Percentiles rank a stretch among this genome's conserved stretches.
phyloP scores from a whole-genome alignment of 2,329 filamentous ascomycete species.

The Exophiala calicioides region DNA sequence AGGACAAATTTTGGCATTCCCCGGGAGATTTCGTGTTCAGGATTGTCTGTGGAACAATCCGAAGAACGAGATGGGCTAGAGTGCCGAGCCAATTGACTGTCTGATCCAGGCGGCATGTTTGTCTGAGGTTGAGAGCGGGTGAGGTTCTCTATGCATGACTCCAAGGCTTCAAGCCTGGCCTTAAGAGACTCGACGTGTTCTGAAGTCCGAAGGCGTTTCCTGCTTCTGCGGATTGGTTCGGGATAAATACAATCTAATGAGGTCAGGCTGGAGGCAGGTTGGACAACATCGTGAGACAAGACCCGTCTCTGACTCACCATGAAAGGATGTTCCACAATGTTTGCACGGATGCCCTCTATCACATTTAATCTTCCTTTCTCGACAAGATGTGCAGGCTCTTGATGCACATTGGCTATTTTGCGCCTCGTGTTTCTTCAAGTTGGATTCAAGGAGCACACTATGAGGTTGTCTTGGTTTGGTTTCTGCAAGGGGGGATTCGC shows the following conservation, averaged over 20 bases:
- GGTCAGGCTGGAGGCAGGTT: neutral
- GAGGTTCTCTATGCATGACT: conserved; percentile 4
- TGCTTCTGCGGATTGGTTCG: conserved; percentile 5
- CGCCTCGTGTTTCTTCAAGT: neutral
- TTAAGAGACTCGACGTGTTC: conserved; percentile 9
- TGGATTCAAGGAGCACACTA: too few relatives aligned
- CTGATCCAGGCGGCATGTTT: neutral
- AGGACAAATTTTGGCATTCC: neutral
- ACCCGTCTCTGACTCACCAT: conserved; percentile 5
- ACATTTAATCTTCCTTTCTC: conserved; percentile 7
- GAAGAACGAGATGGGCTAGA: neutral
- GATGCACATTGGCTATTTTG: neutral
- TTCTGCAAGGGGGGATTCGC: too few relatives aligned
- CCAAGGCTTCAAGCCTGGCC: conserved; percentile 1
- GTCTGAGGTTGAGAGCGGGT: neutral
- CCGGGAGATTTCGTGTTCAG: neutral
- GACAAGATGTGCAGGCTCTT: conserved; percentile 5
- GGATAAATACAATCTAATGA: conserved; percentile 2
- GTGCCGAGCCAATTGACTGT: neutral
- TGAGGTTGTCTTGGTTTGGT: too few relatives aligned
- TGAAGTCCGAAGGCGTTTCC: conserved; percentile 2
- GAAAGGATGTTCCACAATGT: conserved; percentile 4
- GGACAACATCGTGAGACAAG: neutral
- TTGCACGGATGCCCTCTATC: conserved; percentile 4
- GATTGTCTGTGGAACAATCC: neutral